Conservation (phyloP, 805 yeast species). For the Saccharomyces jurei region DNA sequence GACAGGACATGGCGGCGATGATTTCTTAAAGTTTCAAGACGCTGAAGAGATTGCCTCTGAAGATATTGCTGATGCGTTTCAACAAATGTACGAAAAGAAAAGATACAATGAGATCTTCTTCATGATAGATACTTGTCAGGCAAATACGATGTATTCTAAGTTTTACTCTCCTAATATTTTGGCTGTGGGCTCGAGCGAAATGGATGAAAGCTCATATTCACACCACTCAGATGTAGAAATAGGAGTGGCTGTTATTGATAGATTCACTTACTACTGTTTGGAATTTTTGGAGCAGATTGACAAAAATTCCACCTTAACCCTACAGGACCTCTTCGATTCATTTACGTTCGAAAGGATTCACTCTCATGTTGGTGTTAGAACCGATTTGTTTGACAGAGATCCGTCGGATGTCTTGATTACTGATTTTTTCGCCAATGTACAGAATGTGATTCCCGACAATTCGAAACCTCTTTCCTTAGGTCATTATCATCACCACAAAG, state of each 20-base stretch:
- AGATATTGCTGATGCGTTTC: constrained; percentile 95
- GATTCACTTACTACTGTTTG: constrained; percentile 87
- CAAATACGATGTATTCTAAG: constrained; percentile 92
- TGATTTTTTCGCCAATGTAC: constrained; percentile 91
- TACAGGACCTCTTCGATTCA: constrained; percentile 76
- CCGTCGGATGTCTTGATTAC: constrained; percentile 61
- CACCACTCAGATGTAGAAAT: constrained; percentile 93
- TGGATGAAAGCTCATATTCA: constrained; percentile 87
- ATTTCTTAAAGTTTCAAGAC: constrained; percentile 93
- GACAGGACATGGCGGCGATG: constrained; percentile 99
- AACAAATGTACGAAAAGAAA: constrained; percentile 92
- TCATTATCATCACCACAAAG: not conserved
- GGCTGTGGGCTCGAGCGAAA: constrained; percentile 83
- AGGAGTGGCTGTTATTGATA: constrained; percentile 95
- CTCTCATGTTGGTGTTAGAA: constrained; percentile 87
- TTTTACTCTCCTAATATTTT: constrained; percentile 87
- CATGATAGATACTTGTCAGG: constrained; percentile 98
- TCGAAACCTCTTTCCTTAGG: not conserved
- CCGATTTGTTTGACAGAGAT: constrained; percentile 66
- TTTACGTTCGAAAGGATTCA: constrained; percentile 81
- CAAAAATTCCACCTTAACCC: constrained; percentile 62
- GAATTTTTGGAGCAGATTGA: constrained; percentile 80
- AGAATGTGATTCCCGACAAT: constrained; percentile 59
- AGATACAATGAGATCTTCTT: constrained; percentile 91
- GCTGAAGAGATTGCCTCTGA: constrained; percentile 94